Evolutionary conservation across 1,139 yeast species (phyloP), one percentile per base, ranked within the genome.

Genomic region (Yamadazyma sp.): DNA sequence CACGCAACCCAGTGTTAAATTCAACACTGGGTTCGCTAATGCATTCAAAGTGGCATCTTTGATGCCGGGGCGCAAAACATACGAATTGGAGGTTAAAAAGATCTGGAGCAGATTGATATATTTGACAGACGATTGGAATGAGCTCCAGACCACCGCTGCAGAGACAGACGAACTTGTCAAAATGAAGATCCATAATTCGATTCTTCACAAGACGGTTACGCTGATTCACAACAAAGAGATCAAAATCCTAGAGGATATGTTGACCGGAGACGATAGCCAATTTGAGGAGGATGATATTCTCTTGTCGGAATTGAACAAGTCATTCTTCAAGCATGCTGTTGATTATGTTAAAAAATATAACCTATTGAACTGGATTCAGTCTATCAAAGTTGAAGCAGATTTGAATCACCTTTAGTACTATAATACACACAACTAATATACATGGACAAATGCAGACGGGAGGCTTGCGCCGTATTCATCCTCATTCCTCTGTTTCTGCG

Each of bases 101-200:
- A 63, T 83, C 2, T 85, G 94, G 92, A 66, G 81, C 50, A 68
- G 92, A 43, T 67, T 84, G 34, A 62, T 85, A 8, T 51, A 64
- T 2, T 52, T 79, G n/a, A 69, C 76, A 1, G 83, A 81, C 48
- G 77, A 80, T 48, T 82, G 88, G 87, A 44, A 55, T 5, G 53
- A 56, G 11, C 55, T 79, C 17, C 59, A 65, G n/a, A 59, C 66
- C 23, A 66, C 73, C 9, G 60, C 63, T 23, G 64, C 64, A 39
- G 62, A 69, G 39, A 62, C 75, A 4, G 81, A 78, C 44, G 72
- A 70, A 36, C 63, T 56, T 44, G 61, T 71, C 31, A 69, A 69
- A 48, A 61, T 62, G 16, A 61, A 60, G 36, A 53, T 73, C 14
- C 69, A 63, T 35, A 63, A 66, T 28, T 73, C 84, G 0, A 55